Conservation (phyloP, 1,139 yeast species). For the Pichia norvegensis region DNA sequence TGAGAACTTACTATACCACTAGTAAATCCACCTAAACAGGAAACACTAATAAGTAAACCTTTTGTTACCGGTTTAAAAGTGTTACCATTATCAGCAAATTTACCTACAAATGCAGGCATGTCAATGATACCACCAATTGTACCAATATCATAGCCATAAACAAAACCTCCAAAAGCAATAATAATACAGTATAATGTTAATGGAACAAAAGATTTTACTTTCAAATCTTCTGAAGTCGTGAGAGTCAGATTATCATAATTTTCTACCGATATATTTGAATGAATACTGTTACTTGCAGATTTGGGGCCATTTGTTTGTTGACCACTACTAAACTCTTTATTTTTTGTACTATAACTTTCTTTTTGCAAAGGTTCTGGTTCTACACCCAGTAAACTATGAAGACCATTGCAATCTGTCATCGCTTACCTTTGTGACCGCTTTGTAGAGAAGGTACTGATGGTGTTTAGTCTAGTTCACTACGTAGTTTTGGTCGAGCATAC, state of each 20-base stretch:
- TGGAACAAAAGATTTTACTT: conserved; percentile 1
- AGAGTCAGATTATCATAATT: background rate
- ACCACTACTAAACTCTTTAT: background rate
- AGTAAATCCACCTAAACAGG: conserved; percentile 63
- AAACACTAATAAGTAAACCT: conserved; percentile 55
- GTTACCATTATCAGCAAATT: conserved; percentile 36
- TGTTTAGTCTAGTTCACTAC: too few species aligned
- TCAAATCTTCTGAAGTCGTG: background rate
- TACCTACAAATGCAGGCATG: conserved; percentile 42
- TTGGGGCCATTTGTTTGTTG: background rate
- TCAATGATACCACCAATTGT: conserved; percentile 63
- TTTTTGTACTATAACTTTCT: background rate
- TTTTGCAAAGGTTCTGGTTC: background rate
- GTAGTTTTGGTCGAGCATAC: too few species aligned
- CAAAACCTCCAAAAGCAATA: conserved; percentile 59
- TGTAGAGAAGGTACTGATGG: too few species aligned
- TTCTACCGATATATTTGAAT: background rate
- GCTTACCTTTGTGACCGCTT: background rate
- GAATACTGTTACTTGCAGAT: background rate
- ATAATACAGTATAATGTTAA: conserved; percentile 23
- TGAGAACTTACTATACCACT: conserved; percentile 54
- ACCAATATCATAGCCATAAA: conserved; percentile 72
- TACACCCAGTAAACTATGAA: background rate
- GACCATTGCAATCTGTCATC: background rate
- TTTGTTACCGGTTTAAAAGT: conserved; percentile 34